phyloP scores from a whole-genome alignment of 2,329 filamentous ascomycete species.

The Hymenotorrendiella dingleyae region DNA sequence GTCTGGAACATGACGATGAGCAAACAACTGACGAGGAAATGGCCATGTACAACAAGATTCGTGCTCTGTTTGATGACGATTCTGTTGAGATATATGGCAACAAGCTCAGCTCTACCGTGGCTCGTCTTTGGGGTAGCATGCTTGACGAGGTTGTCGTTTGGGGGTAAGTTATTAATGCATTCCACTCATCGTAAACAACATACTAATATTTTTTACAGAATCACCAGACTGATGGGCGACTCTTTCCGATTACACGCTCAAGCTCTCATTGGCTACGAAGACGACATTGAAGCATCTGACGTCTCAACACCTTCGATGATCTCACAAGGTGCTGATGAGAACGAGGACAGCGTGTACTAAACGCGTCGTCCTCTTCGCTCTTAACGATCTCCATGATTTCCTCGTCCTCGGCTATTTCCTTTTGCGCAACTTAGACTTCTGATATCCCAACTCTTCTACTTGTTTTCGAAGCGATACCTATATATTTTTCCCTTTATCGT shows the following conservation, averaged over 20 bases:
- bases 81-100: constrained; percentile 73
- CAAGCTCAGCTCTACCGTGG: constrained; percentile 91
- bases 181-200: neutral
- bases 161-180: constrained; percentile 67
- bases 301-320: constrained; percentile 67
- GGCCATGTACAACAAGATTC: constrained; percentile 88
- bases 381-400: constrained; percentile 39
- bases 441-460: constrained; percentile 29
- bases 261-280: constrained; percentile 89
- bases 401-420: constrained; percentile 37
- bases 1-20: constrained; percentile 98
- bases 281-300: constrained; percentile 66
- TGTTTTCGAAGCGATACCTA: constrained; percentile 19
- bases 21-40: constrained; percentile 77
- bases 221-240: constrained; percentile 94
- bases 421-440: constrained; percentile 25
- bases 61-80: constrained; percentile 85
- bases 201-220: constrained; percentile 53
- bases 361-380: constrained; percentile 14
- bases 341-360: constrained; percentile 64
- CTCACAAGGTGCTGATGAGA: constrained; percentile 58
- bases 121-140: constrained; percentile 94
- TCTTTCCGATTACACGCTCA: constrained; percentile 96
- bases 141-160: constrained; percentile 98
- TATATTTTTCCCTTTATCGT: neutral